Base-by-base conservation (phyloP, 805 yeast genomes). In the Nakazawaea ambrosiae region DNA sequence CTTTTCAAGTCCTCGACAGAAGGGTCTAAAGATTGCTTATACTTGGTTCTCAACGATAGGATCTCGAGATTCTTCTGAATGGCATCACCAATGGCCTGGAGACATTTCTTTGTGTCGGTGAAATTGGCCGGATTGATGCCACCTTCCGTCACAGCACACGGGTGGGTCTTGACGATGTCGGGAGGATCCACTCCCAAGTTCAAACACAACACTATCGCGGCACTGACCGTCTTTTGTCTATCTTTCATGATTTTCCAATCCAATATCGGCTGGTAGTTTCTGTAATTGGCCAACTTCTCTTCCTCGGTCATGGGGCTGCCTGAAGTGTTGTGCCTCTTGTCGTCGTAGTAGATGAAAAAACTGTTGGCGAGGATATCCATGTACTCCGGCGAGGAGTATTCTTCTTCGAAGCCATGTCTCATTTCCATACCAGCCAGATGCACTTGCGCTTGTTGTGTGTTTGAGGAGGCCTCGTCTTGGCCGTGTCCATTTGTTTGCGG, bases 131-230 rank as follows among this genome's bases (percentile, higher is more conserved):
- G 97, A 54, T 92, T 96, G 9, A 89, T 77, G 87, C 96, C 90
- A 1, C 97, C 83, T 63, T 92, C 98, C 28, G 80, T 61, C 47
- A 81, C 78, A 1, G 98, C 96, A 50, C 94, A 84, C 1, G 96
- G 97, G 44, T 84, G 87, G 0, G 97, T 87, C 55, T 88, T 86
- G 54, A 85, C 77, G 20, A 89, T 78, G 58, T 92, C 98, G 1
- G 98, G 98, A 2, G 98, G 98, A 48, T 90, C 97, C 2, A 92
- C 96, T 7, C 97, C 97, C 19, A 90, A 60, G 53, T 92, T 92
- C 27, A 92, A 65, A 57, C 98, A 92, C 34, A 92, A 63, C 34
- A 92, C 88, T 7, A 92, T 65, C 12, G 96, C 97, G 0, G 97
- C 98, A 38, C 85, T 80, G 10, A 89, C 87, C 1, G 98, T 92